Percentiles rank a stretch among this genome's conserved stretches.
phyloP scores from a whole-genome alignment of 2,329 filamentous ascomycete species.

The Cladosporium sphaerospermum region DNA sequence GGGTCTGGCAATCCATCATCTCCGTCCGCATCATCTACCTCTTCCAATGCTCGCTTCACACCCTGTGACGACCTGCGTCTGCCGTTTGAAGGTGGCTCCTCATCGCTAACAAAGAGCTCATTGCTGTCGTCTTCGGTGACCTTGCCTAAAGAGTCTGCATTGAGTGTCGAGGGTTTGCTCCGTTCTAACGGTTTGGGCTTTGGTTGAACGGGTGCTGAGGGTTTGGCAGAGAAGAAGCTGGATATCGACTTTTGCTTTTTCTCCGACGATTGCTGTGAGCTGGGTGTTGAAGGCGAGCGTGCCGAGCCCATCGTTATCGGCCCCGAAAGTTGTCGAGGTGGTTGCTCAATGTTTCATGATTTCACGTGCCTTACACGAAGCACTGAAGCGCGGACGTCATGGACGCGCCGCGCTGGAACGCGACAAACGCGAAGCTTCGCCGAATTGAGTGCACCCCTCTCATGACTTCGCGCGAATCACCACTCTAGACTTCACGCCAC shows the following conservation, averaged over 20 bases:
- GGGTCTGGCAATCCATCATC: constrained; percentile 17
- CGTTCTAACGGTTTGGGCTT: constrained; percentile 16
- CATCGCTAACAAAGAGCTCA: constrained; percentile 27
- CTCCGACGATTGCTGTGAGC: constrained; percentile 27
- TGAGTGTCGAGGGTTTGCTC: background rate
- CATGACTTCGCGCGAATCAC: background rate
- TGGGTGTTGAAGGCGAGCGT: background rate
- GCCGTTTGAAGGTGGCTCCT: constrained; percentile 36
- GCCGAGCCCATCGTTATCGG: background rate
- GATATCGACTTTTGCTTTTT: constrained; percentile 80
- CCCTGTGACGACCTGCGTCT: constrained; percentile 19
- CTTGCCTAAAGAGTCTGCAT: background rate
- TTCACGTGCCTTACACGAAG: no score
- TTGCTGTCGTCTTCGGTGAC: constrained; percentile 12
- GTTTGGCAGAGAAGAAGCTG: constrained; percentile 29
- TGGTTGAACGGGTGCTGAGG: constrained; percentile 21
- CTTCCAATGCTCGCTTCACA: constrained; percentile 1
- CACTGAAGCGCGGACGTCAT: no score
- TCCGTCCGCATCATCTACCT: constrained; percentile 5
- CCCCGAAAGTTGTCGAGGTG: no score
- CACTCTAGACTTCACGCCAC: background rate
- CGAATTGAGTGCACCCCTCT: background rate
- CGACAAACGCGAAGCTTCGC: no score
- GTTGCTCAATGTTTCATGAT: no score
- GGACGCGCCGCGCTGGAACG: no score